Percentiles rank a stretch among this genome's conserved stretches.
These are phyloP conservation scores for Trichosphaerium sp. DNA, from an alignment of 78 protist species.

Conservation along the genomic window DNA sequence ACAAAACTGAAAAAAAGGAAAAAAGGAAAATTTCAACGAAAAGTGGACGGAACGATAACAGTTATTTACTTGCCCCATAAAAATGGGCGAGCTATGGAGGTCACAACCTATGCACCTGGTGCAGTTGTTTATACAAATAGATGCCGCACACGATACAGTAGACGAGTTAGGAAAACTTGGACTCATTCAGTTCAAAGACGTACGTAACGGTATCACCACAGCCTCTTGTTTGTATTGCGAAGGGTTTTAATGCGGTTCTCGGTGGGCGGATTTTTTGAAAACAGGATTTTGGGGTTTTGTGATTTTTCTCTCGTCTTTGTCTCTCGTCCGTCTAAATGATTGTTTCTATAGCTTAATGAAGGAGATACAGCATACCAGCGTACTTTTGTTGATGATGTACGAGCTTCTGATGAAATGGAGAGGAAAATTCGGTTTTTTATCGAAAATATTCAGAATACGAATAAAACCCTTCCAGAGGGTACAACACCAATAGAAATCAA, in stretches of 20 bases:
- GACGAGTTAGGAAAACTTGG: slow-evolving; percentile 66
- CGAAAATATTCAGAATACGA: slow-evolving; percentile 28
- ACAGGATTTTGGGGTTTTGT: no score
- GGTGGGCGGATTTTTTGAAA: no score
- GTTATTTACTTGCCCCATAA: not conserved
- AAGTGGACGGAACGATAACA: not conserved
- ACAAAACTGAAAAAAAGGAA: not conserved
- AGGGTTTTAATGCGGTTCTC: no score
- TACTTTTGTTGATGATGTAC: slow-evolving; percentile 70
- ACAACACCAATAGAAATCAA: not conserved
- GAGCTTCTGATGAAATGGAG: slow-evolving; percentile 81
- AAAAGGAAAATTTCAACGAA: not conserved
- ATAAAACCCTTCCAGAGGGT: not conserved
- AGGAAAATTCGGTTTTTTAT: slow-evolving; percentile 59
- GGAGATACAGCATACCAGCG: slow-evolving; percentile 68
- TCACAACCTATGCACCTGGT: slow-evolving; percentile 65
- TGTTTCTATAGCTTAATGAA: slow-evolving; percentile 43
- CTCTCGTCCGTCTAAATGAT: no score
- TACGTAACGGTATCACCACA: no score
- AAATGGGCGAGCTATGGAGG: slow-evolving; percentile 25
- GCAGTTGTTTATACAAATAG: slow-evolving; percentile 69
- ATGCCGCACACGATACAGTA: slow-evolving; percentile 71
- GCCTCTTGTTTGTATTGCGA: no score
- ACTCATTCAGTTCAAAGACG: slow-evolving; percentile 57
- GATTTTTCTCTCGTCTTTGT: no score